Evolutionary conservation across 148 eudicot species (phyloP).

Genomic region (Tetragonia tetragonoides): DNA sequence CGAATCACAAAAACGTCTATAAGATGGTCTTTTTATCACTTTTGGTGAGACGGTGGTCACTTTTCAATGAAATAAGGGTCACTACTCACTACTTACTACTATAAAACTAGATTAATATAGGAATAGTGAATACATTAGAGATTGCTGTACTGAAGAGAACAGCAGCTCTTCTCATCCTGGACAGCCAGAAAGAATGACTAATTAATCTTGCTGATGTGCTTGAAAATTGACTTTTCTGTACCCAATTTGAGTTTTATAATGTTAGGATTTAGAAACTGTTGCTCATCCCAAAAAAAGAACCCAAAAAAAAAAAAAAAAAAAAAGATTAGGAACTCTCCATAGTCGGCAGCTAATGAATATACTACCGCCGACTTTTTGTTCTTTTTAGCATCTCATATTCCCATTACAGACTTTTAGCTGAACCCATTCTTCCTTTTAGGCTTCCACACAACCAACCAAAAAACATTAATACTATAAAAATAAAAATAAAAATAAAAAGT

Average conservation of each 20-base stretch:
- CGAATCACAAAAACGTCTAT: neutral
- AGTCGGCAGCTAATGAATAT: slow-evolving; percentile 9
- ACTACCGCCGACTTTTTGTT: slow-evolving; percentile 12
- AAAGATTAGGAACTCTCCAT: neutral
- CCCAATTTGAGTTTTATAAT: neutral
- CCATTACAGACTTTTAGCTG: no score
- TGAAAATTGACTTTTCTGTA: slow-evolving; percentile 17
- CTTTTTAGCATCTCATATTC: neutral
- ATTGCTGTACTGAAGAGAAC: neutral
- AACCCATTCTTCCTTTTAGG: no score
- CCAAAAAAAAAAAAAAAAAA: no score
- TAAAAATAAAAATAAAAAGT: no score
- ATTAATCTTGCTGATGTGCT: slow-evolving; percentile 6
- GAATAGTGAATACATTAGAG: neutral
- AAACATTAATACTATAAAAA: no score
- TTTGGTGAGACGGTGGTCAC: no score
- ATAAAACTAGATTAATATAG: no score
- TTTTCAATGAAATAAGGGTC: no score
- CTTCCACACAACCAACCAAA: neutral
- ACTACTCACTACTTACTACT: no score
- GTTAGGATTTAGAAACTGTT: no score
- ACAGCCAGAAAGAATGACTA: slow-evolving; percentile 2
- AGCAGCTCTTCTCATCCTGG: slow-evolving; percentile 10
- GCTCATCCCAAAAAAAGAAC: no score
- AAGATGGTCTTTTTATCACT: no score